Percentiles rank a stretch among this genome's conserved stretches.
Conservation (phyloP, 1,284 basidiomycete species). For the Apiotrichum veenhuisii region DNA sequence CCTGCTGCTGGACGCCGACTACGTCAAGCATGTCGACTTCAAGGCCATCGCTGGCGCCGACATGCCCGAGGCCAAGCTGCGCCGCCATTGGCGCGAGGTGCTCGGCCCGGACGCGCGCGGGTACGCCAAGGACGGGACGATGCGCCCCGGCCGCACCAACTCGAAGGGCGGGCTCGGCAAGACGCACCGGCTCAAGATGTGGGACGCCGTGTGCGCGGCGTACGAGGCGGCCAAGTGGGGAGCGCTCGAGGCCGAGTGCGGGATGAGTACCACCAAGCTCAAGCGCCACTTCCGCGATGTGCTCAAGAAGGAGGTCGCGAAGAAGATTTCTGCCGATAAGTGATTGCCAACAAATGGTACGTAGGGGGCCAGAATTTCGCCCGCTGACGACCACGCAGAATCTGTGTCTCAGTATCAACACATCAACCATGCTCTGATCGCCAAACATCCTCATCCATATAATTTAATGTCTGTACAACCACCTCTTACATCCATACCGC, state of each 20-base stretch:
- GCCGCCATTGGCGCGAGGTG: slow-evolving; percentile 36
- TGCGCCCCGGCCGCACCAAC: not conserved
- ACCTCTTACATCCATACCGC: no score
- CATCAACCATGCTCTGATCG: no score
- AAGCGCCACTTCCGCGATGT: slow-evolving; percentile 34
- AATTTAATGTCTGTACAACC: no score
- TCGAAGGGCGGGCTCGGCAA: slow-evolving; percentile 12
- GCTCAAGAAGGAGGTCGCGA: slow-evolving; percentile 27
- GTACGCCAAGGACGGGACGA: slow-evolving; percentile 3
- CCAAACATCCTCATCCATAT: no score
- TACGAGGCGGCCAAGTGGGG: slow-evolving; percentile 18
- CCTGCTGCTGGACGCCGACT: slow-evolving; percentile 13
- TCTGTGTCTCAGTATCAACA: not conserved
- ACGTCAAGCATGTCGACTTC: slow-evolving; percentile 18
- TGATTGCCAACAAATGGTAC: not conserved
- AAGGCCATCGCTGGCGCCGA: not conserved
- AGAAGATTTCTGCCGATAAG: no score
- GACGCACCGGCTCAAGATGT: slow-evolving; percentile 13
- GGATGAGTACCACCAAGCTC: slow-evolving; percentile 25
- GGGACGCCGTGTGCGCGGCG: slow-evolving; percentile 17
- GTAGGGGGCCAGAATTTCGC: not conserved
- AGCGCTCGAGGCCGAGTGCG: slow-evolving; percentile 4
- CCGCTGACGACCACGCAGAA: no score
- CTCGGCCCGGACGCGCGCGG: slow-evolving; percentile 23
- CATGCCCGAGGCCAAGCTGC: slow-evolving; percentile 14